Percentiles rank a stretch among this genome's conserved stretches.
These are phyloP conservation scores for Metschnikowia similis DNA, from an alignment of 805 yeast species.

Conservation along the genomic window DNA sequence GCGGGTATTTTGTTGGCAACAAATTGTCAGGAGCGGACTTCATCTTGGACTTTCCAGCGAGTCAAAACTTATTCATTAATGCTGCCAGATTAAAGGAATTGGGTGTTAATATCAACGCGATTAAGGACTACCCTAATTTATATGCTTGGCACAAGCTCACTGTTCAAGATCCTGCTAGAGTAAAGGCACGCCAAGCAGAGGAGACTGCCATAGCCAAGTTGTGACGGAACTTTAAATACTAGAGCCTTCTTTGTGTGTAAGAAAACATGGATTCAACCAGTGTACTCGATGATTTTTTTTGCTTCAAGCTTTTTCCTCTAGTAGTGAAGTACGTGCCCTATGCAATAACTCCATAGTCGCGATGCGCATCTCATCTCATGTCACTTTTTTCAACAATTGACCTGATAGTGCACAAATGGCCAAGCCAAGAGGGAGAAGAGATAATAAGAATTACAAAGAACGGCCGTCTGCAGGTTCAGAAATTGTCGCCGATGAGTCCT, in stretches of 20 bases:
- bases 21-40: constrained; percentile 37
- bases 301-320: too few relatives aligned
- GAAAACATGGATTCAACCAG: too few relatives aligned
- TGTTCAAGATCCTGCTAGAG: constrained; percentile 9
- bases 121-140: constrained; percentile 13
- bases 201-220: constrained; percentile 6
- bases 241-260: too few relatives aligned
- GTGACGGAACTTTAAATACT: neutral
- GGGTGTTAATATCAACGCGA: constrained; percentile 8
- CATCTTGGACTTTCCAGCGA: constrained; percentile 33
- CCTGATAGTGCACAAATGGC: constrained; percentile 9
- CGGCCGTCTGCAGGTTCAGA: constrained; percentile 11
- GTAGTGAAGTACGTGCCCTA: neutral
- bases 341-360: constrained; percentile 1
- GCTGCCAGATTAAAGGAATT: constrained; percentile 5
- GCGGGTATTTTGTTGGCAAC: constrained; percentile 36
- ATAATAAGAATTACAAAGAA: constrained; percentile 25
- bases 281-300: too few relatives aligned
- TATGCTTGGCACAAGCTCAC: constrained; percentile 18
- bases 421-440: constrained; percentile 43
- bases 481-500: constrained; percentile 1
- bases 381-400: constrained; percentile 1
- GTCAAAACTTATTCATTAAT: constrained; percentile 15
- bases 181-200: constrained; percentile 6
- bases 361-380: constrained; percentile 10